Evolutionary conservation across 345 rosid species (phyloP).

Genomic region (Pistacia vera): DNA sequence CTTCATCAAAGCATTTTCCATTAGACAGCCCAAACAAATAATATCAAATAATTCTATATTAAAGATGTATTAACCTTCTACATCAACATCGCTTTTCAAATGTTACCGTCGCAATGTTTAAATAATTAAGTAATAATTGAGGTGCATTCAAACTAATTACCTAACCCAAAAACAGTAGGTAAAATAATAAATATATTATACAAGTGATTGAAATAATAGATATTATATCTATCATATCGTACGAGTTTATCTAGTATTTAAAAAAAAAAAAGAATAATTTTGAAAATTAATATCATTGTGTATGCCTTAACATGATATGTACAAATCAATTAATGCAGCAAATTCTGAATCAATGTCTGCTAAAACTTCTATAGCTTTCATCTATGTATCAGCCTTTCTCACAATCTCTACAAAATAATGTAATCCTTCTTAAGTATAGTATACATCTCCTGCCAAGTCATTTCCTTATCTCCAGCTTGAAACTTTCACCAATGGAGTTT

Average conservation of each 20-base stretch:
- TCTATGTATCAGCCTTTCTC: not conserved
- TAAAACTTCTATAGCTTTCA: constrained; percentile 2
- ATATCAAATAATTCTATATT: not conserved
- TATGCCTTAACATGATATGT: not conserved
- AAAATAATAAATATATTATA: not conserved
- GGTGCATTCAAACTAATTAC: constrained; percentile 2
- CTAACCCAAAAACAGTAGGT: not conserved
- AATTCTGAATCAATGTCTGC: not conserved
- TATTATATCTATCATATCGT: no score
- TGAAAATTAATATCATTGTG: no score
- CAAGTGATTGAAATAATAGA: no score
- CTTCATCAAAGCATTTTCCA: not conserved
- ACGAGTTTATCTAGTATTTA: no score
- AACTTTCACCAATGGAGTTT: constrained; percentile 36
- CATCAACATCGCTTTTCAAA: constrained; percentile 22
- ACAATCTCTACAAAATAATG: not conserved
- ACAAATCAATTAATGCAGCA: not conserved
- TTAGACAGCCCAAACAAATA: not conserved
- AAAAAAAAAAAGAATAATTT: no score
- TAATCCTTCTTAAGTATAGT: not conserved
- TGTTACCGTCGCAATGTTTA: constrained; percentile 10
- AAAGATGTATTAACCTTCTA: not conserved
- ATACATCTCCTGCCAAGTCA: not conserved
- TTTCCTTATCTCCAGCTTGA: constrained; percentile 37
- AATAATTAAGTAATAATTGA: not conserved